Conservation (phyloP, 129 eudicot genomes). For the Lactuca saligna region DNA sequence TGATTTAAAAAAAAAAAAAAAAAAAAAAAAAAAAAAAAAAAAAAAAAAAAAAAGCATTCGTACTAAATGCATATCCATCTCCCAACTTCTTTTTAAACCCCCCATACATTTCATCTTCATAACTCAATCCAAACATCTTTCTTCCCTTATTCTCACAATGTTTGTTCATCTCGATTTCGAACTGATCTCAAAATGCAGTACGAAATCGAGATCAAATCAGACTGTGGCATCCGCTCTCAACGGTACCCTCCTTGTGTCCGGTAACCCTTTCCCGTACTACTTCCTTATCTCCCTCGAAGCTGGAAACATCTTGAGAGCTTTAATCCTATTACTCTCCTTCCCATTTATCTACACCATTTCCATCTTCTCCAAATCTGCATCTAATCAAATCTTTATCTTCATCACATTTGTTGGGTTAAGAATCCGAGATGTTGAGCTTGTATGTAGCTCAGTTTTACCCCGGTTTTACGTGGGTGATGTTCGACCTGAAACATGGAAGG, state of each 20-base stretch:
- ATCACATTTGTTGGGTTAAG: constrained; percentile 61
- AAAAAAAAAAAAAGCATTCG: constrained; percentile 3
- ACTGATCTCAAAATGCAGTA: constrained; percentile 50
- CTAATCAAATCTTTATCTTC: constrained; percentile 51
- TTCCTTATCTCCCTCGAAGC: constrained; percentile 82
- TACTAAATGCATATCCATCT: constrained; percentile 12
- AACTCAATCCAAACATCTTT: constrained; percentile 32
- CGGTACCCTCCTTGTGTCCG: constrained; percentile 64
- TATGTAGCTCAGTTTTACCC: constrained; percentile 74
- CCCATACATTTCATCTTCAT: constrained; percentile 28
- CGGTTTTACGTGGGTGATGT: constrained; percentile 78
- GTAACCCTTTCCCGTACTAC: constrained; percentile 70
- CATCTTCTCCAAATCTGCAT: constrained; percentile 45
- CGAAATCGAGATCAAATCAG: constrained; percentile 45
- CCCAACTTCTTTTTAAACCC: constrained; percentile 40
- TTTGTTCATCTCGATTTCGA: constrained; percentile 43
- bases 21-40: constrained; percentile 11
- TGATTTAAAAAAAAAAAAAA: constrained; percentile 1
- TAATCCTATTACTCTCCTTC: constrained; percentile 37
- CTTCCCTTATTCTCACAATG: constrained; percentile 41
- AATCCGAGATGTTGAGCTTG: constrained; percentile 67
- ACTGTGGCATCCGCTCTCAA: constrained; percentile 71
- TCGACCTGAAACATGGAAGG: constrained; percentile 66
- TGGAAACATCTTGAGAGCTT: constrained; percentile 67
- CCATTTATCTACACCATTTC: constrained; percentile 57